Base-by-base conservation (phyloP, 805 yeast genomes). In the Wickerhamiella spandovensis region DNA sequence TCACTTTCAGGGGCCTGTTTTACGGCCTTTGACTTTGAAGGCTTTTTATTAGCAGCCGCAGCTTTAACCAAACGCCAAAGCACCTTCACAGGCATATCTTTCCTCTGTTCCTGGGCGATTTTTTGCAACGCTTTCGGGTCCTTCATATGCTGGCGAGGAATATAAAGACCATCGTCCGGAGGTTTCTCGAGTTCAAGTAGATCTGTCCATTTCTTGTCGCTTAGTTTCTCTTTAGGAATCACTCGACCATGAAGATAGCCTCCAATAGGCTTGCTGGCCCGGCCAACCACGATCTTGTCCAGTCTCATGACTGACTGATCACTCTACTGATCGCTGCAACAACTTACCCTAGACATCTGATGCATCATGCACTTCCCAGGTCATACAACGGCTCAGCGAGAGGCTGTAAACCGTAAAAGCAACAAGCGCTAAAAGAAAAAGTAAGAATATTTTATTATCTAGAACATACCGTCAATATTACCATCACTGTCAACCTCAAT, bases 401-500 rank as follows among this genome's bases (percentile, higher is more conserved):
- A n/a, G n/a, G 35, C 35, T 30, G 35, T 30, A 30, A 13, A 30
- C 35, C 12, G 13, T 30, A 13, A 35, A 17, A 17, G 18, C 18
- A 17, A 35, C n/a, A 35, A 35, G 35, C 9, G 13, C 12, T 9
- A 35, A 35, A 35, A 6, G 10, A 38, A 15, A 20, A 38, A 17
- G 42, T 18, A 38, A 38, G 42, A 38, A 38, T 18, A 38, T 17
- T 18, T 15, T 17, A 28, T 4, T 12, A 28, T 28, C 32, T 73
- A 89, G 64, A 89, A 89, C 66, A 89, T 74, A 30, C 97, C 97
- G 61, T 87, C 95, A 58, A 90, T 89, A 60, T 87, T 87, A 49
- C 97, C 98, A 44, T 85, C 84, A n/a, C 73, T 76, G 66, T 84
- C 81, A 52, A 90, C 92, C 68, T 90, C 97, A 52, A 90, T 95